Evolutionary conservation across 495 filamentous ascomycete species (phyloP).

Genomic region (Penicillium diatomitis): DNA sequence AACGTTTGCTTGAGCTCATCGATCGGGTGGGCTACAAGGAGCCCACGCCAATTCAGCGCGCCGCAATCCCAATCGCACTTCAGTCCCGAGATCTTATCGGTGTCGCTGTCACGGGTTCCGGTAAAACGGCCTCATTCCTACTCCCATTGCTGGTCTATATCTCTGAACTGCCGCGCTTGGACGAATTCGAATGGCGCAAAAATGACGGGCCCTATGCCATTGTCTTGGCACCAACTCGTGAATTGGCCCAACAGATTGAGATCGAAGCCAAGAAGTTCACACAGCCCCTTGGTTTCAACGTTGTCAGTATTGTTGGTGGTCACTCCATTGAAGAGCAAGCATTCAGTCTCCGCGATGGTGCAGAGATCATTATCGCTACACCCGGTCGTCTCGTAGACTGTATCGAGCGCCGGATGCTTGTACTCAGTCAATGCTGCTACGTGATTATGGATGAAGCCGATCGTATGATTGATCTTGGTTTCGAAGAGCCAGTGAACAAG

Average conservation of each 20-base stretch:
- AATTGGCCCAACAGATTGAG: slow-evolving; percentile 97
- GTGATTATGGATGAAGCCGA: slow-evolving; percentile 98
- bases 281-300: slow-evolving; percentile 81
- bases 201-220: slow-evolving; percentile 96
- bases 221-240: slow-evolving; percentile 94
- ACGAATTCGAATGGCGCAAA: slow-evolving; percentile 68
- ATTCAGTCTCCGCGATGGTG: slow-evolving; percentile 85
- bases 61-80: slow-evolving; percentile 90
- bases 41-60: slow-evolving; percentile 85
- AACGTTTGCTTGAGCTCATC: slow-evolving; percentile 73
- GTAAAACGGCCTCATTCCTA: slow-evolving; percentile 95
- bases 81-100: slow-evolving; percentile 92
- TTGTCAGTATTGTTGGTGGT: slow-evolving; percentile 94
- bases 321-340: slow-evolving; percentile 94
- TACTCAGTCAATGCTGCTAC: slow-evolving; percentile 94
- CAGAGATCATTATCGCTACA: slow-evolving; percentile 97
- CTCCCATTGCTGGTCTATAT: slow-evolving; percentile 96
- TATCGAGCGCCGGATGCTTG: slow-evolving; percentile 85
- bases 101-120: slow-evolving; percentile 96
- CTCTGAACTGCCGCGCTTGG: slow-evolving; percentile 74
- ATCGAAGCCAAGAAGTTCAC: slow-evolving; percentile 92
- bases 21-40: slow-evolving; percentile 85
- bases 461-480: slow-evolving; percentile 97
- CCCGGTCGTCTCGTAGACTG: slow-evolving; percentile 96
- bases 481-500: slow-evolving; percentile 96